Base-by-base conservation (phyloP, 2,329 filamentous ascomycete species). In the Neophaeococcomyces mojaviensis region DNA sequence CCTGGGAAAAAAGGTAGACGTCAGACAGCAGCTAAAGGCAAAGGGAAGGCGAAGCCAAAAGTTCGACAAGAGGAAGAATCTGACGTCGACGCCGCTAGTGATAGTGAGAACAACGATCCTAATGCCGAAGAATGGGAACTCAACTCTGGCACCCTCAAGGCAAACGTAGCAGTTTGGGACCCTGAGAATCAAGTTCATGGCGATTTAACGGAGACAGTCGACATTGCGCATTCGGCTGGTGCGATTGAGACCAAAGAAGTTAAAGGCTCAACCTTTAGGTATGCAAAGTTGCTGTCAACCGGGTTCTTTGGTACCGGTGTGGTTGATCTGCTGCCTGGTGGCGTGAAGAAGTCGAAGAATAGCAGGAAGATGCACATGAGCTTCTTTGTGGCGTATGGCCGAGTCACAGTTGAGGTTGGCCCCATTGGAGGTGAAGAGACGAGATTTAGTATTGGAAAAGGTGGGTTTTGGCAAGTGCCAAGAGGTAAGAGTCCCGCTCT, bases 291-390 rank as follows among this genome's bases (percentile, higher is more conserved):
- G 50, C 76, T 94, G 47, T 86, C 81, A 22, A 72, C 86, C 50
- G 81, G 84, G 0, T 97, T 95, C 65, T 87, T 97, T 64, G 89
- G 88, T 28, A 84, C 85, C 8, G 92, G 92, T 13, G 77, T 97
- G 43, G 86, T 98, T 31, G 90, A 97, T 58, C 70, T 98, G 41
- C 86, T 88, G 4, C 82, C 87, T 0, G 83, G 84, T 2, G 81
- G 86, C 26, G 79, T 85, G 61, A 98, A 98, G 72, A 80, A 82
- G 56, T 79, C 83, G 39, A 97, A 97, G 74, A 97, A 96, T 66
- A 85, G 86, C 30, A 78, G 90, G 52, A 89, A 86, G 69, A 97
- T 96, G 87, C 88, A 96, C 61, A 92, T 98, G 84, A 82, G 86
- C 1, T 97, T 97, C 65, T 96, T 94, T 58, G 84, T 98, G 24